Conservation (phyloP, 768 basidiomycete species). For the Lactarius indigo region DNA sequence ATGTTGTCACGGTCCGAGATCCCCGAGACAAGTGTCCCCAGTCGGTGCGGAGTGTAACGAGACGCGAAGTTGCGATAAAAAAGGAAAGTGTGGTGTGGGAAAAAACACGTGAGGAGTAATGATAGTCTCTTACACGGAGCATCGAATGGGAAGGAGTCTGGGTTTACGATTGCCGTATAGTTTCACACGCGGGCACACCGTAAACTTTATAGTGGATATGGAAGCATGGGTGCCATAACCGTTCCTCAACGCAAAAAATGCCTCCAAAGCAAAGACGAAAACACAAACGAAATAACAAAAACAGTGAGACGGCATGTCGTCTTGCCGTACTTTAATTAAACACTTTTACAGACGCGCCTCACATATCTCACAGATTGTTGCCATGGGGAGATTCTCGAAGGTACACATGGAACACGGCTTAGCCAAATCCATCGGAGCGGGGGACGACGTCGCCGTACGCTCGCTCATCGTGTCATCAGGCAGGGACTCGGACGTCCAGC, state of each 20-base stretch:
- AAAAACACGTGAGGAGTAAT: too few relatives aligned
- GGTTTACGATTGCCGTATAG: too few relatives aligned
- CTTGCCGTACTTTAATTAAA: not conserved
- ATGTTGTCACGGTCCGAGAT: too few relatives aligned
- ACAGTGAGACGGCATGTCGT: not conserved
- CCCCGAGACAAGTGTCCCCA: too few relatives aligned
- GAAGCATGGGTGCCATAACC: not conserved
- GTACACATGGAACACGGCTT: constrained; percentile 24
- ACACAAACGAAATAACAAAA: not conserved
- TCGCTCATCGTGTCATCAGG: constrained; percentile 25
- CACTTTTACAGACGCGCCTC: constrained; percentile 27
- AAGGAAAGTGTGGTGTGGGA: too few relatives aligned
- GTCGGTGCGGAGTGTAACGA: too few relatives aligned
- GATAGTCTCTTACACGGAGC: too few relatives aligned
- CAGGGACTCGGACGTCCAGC: constrained; percentile 31
- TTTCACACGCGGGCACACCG: not conserved
- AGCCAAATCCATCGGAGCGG: constrained; percentile 18
- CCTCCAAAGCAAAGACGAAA: not conserved
- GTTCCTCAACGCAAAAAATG: not conserved
- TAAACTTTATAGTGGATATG: too few relatives aligned
- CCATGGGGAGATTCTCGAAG: constrained; percentile 19
- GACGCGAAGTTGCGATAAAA: too few relatives aligned
- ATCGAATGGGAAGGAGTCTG: too few relatives aligned
- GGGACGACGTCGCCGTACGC: constrained; percentile 21
- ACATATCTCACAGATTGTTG: constrained; percentile 32